These are phyloP conservation scores for Penicillium freii DNA, from an alignment of 2,329 filamentous ascomycete species.

Conservation along the genomic window DNA sequence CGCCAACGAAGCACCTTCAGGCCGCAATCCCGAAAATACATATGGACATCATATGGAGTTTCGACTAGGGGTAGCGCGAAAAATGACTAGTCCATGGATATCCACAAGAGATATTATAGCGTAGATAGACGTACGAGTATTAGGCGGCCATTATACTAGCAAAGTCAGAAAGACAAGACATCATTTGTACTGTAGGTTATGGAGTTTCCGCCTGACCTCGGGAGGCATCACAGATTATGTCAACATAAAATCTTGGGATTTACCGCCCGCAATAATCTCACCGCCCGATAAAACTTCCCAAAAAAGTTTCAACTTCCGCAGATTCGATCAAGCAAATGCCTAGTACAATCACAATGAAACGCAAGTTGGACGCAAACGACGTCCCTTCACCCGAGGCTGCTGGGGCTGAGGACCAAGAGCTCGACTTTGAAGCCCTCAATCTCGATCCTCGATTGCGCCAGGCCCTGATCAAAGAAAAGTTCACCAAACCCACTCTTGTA, in stretches of 20 bases:
- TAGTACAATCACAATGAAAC: constrained; percentile 44
- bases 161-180: background rate
- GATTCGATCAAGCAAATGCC: constrained; percentile 9
- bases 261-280: constrained; percentile 32
- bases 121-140: no score
- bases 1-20: background rate
- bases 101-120: background rate
- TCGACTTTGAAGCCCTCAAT: constrained; percentile 71
- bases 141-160: background rate
- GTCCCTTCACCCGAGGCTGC: constrained; percentile 41
- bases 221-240: background rate
- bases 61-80: background rate
- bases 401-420: constrained; percentile 33
- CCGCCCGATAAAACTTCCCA: constrained; percentile 38
- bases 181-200: background rate
- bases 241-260: constrained; percentile 5
- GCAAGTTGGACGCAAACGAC: constrained; percentile 50
- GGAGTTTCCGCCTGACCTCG: background rate
- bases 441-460: constrained; percentile 84
- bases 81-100: background rate
- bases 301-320: constrained; percentile 13
- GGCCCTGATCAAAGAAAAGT: constrained; percentile 79
- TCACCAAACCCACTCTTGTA: constrained; percentile 80
- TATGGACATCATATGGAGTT: background rate
- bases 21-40: background rate